phyloP scores from a whole-genome alignment of 257 asterid species.

The Nicotiana paniculata region DNA sequence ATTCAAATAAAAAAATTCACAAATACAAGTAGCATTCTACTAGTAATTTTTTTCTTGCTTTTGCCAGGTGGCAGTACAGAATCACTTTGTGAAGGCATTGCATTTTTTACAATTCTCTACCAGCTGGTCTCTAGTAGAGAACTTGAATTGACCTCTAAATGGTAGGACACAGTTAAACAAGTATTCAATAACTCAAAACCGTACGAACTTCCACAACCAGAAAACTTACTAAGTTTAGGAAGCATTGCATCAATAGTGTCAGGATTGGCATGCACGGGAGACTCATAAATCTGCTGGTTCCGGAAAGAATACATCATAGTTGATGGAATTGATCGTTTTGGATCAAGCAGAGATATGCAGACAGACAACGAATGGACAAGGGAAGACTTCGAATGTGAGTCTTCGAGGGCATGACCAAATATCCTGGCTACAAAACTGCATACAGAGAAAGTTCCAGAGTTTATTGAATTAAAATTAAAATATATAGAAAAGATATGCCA shows the following conservation, averaged over 20 bases:
- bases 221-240: slow-evolving; percentile 69
- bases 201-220: background rate
- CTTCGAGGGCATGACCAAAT: slow-evolving; percentile 86
- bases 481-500: background rate
- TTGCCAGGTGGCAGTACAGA: background rate
- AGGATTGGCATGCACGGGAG: slow-evolving; percentile 62
- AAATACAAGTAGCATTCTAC: background rate
- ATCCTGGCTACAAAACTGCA: slow-evolving; percentile 88
- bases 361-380: slow-evolving; percentile 85
- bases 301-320: slow-evolving; percentile 72
- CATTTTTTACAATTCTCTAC: background rate
- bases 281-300: slow-evolving; percentile 68
- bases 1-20: background rate
- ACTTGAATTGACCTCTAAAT: background rate
- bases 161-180: background rate
- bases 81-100: background rate
- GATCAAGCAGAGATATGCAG: slow-evolving; percentile 90
- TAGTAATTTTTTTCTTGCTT: background rate
- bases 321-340: slow-evolving; percentile 71
- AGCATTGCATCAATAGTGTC: slow-evolving; percentile 95
- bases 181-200: background rate
- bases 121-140: background rate
- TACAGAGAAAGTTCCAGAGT: slow-evolving; percentile 12
- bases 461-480: background rate
- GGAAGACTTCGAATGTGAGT: slow-evolving; percentile 70